Evolutionary conservation across 2,329 filamentous ascomycete genomes (phyloP).

Genomic region (Pestalotiopsis sp.): DNA sequence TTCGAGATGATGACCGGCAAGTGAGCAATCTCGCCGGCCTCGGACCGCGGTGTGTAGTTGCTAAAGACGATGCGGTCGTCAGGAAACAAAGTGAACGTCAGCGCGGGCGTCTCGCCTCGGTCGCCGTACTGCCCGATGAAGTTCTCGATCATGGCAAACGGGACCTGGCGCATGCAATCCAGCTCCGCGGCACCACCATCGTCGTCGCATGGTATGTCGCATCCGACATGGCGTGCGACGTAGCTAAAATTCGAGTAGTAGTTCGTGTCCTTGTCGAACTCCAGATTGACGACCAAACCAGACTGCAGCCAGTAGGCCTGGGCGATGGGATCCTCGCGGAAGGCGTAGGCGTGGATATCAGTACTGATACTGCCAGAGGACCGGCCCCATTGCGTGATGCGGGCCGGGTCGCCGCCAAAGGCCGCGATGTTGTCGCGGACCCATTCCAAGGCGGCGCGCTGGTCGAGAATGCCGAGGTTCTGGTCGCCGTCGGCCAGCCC

Average conservation of each 20-base stretch:
- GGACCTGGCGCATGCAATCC: conserved; percentile 36
- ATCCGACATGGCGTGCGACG: conserved; percentile 34
- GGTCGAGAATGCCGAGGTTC: conserved; percentile 51
- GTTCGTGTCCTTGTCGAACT: conserved; percentile 22
- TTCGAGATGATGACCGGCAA: conserved; percentile 32
- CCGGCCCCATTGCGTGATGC: conserved; percentile 47
- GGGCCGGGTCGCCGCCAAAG: conserved; percentile 46
- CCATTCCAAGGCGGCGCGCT: conserved; percentile 51
- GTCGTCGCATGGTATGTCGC: conserved; percentile 24
- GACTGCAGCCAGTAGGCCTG: conserved; percentile 41
- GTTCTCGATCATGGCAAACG: conserved; percentile 20
- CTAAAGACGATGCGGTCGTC: conserved; percentile 32
- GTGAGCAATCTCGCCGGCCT: conserved; percentile 23
- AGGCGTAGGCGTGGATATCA: conserved; percentile 44
- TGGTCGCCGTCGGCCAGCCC: conserved; percentile 26
- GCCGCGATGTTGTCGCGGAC: conserved; percentile 44
- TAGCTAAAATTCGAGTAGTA: conserved; percentile 34
- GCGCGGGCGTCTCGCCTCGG: conserved; percentile 16
- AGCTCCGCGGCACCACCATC: conserved; percentile 26
- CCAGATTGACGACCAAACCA: conserved; percentile 34
- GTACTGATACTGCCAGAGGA: conserved; percentile 43
- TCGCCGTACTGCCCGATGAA: conserved; percentile 21
- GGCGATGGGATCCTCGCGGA: conserved; percentile 45
- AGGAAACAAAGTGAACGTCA: conserved; percentile 25
- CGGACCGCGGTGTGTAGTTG: conserved; percentile 28